A percentile compares a stretch with the other conserved stretches of the same genome.
phyloP scores from a whole-genome alignment of 139 green algal species.

The Chloropicon primus region DNA sequence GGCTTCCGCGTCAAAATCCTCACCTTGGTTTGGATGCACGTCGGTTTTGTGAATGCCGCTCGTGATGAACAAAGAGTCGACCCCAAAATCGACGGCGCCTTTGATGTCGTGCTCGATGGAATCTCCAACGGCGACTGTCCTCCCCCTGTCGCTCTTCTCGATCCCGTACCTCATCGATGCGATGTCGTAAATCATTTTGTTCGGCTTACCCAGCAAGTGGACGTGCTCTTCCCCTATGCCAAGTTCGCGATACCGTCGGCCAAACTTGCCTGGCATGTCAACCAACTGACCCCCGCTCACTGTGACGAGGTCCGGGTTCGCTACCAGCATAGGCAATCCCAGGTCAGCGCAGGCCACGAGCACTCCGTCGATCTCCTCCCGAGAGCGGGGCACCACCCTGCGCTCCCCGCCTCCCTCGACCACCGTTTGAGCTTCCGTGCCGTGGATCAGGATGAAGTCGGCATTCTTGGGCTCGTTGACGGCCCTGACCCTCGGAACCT shows the following conservation, averaged over 20 bases:
- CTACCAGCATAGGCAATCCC: neutral
- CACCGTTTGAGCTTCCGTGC: neutral
- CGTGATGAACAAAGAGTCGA: neutral
- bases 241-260: too few relatives aligned
- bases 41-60: neutral
- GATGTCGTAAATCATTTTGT: neutral
- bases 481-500: neutral
- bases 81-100: neutral
- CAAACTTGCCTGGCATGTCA: neutral
- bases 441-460: neutral
- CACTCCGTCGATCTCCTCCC: neutral
- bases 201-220: neutral
- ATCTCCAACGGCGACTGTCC: neutral
- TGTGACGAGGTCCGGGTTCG: neutral
- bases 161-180: neutral
- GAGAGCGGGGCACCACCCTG: too few relatives aligned
- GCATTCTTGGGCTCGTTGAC: neutral
- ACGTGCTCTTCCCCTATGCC: neutral
- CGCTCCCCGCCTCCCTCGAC: too few relatives aligned
- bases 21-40: neutral
- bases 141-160: neutral
- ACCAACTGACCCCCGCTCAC: neutral
- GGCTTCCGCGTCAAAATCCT: neutral
- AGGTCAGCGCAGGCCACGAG: neutral
- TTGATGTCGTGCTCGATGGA: neutral